Base-by-base conservation (phyloP, 768 basidiomycete species). In the Bullera alba region DNA sequence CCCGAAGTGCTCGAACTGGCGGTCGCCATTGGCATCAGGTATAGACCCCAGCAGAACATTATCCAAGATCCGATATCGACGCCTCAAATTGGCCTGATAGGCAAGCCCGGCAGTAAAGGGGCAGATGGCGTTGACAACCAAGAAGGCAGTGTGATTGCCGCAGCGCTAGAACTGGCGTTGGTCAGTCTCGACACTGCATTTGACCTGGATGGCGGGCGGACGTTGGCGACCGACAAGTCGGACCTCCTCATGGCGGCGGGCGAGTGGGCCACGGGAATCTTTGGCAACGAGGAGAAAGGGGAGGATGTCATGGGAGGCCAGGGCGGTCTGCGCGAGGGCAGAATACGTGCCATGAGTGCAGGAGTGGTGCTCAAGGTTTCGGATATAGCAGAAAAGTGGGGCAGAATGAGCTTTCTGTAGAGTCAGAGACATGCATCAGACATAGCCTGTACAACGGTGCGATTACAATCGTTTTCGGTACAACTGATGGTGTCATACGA, bases 1-100 rank as follows among this genome's bases (percentile, higher is more conserved):
- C 90, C 91, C 0, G 83, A 87, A 56, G 76, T 83, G 3, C 72
- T 97, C 46, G 88, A 93, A 63, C 77, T 97, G 19, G 88, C 88
- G 1, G 73, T 91, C 21, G 83, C 85, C 0, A 59, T 93, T 26
- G 88, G 89, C 0, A 82, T 83, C 5, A 82, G 16, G 70, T 56
- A 58, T 54, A 50, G 49, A 10, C 65, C 74, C 5, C 71, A 72
- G 8, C 75, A 75, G 56, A 57, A 38, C 6, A 5, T 5, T 4
- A 6, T n/a, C 4, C 26, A 42, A 10, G 27, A 17, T 22, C n/a
- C n/a, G n/a, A n/a, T n/a, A n/a, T n/a, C n/a, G n/a, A 10, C 21
- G 12, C 12, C 6, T 43, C 21, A 26, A 43, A 19, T 12, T n/a
- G n/a, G n/a, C n/a, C n/a, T n/a, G n/a, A n/a, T n/a, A n/a, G 32